Conservation (phyloP, 768 basidiomycete species). For the Amanita thiersii region DNA sequence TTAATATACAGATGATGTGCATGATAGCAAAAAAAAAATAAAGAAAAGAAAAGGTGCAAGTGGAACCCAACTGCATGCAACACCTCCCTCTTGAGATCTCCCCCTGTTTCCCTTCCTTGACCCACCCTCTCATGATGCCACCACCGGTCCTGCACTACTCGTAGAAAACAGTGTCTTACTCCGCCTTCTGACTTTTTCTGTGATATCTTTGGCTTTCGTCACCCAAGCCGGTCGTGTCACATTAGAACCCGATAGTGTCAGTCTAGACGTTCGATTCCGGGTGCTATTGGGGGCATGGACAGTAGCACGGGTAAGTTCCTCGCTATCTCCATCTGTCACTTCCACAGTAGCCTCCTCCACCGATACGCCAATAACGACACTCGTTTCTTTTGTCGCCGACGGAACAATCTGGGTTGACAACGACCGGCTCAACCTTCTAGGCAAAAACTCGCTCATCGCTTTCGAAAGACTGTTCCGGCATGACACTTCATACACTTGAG, state of each 20-base stretch:
- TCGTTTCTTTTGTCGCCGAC: constrained; percentile 14
- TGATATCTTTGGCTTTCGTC: constrained; percentile 30
- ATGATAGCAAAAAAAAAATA: too few relatives aligned
- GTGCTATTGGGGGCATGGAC: constrained; percentile 24
- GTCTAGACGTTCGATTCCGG: constrained; percentile 26
- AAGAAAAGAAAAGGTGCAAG: too few relatives aligned
- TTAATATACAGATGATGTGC: too few relatives aligned
- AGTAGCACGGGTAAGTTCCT: constrained; percentile 18
- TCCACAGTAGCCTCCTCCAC: constrained; percentile 38
- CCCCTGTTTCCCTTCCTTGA: too few relatives aligned
- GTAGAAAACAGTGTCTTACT: constrained; percentile 14
- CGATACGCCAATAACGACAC: constrained; percentile 37
- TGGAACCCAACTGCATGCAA: too few relatives aligned
- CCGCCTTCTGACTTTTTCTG: constrained; percentile 36
- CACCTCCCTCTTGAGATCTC: too few relatives aligned
- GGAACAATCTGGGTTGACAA: constrained; percentile 29
- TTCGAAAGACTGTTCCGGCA: constrained; percentile 34
- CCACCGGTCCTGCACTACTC: too few relatives aligned
- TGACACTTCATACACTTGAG: constrained; percentile 38
- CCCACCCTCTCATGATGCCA: too few relatives aligned
- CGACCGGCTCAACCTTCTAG: constrained; percentile 37
- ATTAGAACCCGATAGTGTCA: constrained; percentile 18
- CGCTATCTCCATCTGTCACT: constrained; percentile 16
- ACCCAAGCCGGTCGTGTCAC: constrained; percentile 19
- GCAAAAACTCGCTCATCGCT: constrained; percentile 31